Evolutionary conservation across 1,139 yeast genomes (phyloP).

Genomic region (Suhomyces terraborum): DNA sequence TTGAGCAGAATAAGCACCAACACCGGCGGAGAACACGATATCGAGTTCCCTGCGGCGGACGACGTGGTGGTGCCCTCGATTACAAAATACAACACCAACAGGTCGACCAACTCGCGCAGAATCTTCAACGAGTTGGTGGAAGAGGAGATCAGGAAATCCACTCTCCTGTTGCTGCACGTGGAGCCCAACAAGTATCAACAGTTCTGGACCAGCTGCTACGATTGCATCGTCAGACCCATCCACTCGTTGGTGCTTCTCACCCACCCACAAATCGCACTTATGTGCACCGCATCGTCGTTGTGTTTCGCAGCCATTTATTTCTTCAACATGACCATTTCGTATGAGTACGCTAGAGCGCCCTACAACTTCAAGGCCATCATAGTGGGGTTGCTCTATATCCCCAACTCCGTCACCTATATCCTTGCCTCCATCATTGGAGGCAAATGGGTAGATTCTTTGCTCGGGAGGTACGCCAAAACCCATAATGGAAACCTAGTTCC

Average conservation of each 20-base stretch:
- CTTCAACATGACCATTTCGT: constrained; percentile 72
- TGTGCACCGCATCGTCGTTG: constrained; percentile 64
- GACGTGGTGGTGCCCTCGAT: constrained; percentile 44
- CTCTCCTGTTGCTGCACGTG: background rate
- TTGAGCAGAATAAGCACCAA: constrained; percentile 17
- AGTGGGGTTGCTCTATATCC: constrained; percentile 77
- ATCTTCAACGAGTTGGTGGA: constrained; percentile 27
- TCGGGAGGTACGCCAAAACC: constrained; percentile 53
- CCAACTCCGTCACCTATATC: constrained; percentile 77
- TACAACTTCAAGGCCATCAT: constrained; percentile 67
- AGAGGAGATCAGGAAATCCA: constrained; percentile 22
- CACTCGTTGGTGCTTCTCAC: constrained; percentile 54
- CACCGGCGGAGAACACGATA: constrained; percentile 5
- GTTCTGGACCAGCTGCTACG: constrained; percentile 33
- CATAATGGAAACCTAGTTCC: constrained; percentile 70
- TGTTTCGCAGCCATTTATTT: constrained; percentile 71
- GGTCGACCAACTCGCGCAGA: constrained; percentile 36
- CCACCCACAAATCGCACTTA: constrained; percentile 74
- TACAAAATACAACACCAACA: constrained; percentile 39
- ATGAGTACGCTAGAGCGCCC: constrained; percentile 62
- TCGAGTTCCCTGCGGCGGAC: constrained; percentile 33
- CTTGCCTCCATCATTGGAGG: constrained; percentile 79
- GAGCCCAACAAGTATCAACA: constrained; percentile 13
- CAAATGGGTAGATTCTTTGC: constrained; percentile 68
- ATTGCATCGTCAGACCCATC: constrained; percentile 47